A percentile compares a stretch with the other conserved stretches of the same genome.
Evolutionary conservation across 1,284 basidiomycete species (phyloP).

Genomic region (Caloboletus inedulis): DNA sequence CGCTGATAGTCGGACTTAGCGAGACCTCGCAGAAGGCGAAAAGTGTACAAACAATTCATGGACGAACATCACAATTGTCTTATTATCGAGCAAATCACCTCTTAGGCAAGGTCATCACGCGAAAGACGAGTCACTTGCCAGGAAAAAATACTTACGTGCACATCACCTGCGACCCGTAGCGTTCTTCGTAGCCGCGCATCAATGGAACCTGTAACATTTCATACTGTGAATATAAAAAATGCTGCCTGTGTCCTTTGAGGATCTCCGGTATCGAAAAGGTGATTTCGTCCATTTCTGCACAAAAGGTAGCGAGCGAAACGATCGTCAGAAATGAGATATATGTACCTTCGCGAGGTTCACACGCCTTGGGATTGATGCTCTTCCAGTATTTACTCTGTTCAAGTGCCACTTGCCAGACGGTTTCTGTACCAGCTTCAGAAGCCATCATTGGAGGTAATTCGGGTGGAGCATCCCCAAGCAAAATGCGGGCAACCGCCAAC

Average conservation of each 20-base stretch:
- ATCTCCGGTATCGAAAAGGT: conserved; percentile 74
- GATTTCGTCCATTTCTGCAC: conserved; percentile 53
- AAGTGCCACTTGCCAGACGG: conserved; percentile 81
- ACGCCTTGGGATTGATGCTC: conserved; percentile 71
- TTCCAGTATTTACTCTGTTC: conserved; percentile 93
- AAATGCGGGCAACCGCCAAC: conserved; percentile 78
- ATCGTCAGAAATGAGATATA: not conserved
- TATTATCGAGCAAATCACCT: conserved; percentile 61
- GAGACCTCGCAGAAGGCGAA: not conserved
- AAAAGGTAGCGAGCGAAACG: conserved; percentile 4
- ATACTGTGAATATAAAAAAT: conserved; percentile 71
- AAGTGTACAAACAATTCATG: conserved; percentile 80
- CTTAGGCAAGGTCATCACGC: conserved; percentile 36
- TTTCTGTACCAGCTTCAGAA: conserved; percentile 77
- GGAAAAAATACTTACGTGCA: conserved; percentile 63
- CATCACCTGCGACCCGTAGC: conserved; percentile 78
- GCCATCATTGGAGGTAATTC: conserved; percentile 69
- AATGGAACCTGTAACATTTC: conserved; percentile 81
- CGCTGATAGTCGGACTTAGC: conserved; percentile 47
- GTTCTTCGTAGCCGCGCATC: conserved; percentile 61
- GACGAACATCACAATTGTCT: conserved; percentile 76
- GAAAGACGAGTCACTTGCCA: not conserved
- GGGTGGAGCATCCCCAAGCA: conserved; percentile 85
- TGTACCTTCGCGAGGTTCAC: conserved; percentile 73
- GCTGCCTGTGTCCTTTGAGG: conserved; percentile 80